A percentile compares a stretch with the other conserved stretches of the same genome.
Conservation (phyloP, 495 filamentous ascomycete species). For the Penicillium coffeae region DNA sequence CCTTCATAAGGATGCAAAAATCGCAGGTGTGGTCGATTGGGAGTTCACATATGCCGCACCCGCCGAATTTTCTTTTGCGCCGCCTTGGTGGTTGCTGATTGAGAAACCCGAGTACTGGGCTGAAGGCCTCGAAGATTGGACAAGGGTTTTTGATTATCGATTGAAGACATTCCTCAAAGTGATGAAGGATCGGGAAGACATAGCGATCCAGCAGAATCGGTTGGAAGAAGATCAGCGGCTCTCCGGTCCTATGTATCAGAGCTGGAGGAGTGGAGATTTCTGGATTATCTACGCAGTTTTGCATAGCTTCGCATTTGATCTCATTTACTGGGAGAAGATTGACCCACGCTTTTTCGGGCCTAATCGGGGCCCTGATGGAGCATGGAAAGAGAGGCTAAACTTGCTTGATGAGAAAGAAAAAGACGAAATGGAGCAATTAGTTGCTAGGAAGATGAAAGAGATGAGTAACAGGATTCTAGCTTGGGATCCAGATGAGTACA, state of each 20-base stretch:
- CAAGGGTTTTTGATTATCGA: conserved; percentile 9
- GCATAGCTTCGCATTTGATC: conserved; percentile 6
- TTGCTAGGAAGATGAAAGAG: conserved; percentile 1
- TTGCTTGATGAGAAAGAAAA: conserved; percentile 11
- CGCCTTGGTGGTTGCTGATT: conserved; percentile 4
- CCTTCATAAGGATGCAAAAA: conserved; percentile 8
- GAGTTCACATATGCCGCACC: conserved; percentile 1
- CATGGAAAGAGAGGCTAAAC: conserved; percentile 15
- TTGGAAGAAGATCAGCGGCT: conserved; percentile 5
- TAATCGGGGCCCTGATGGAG: not conserved
- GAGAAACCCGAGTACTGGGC: conserved; percentile 1
- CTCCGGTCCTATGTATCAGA: conserved; percentile 12
- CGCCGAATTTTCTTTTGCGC: conserved; percentile 1
- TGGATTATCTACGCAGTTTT: conserved; percentile 14
- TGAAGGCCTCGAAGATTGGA: conserved; percentile 21
- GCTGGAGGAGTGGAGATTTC: conserved; percentile 16
- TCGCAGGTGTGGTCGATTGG: conserved; percentile 4
- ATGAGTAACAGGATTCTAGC: not conserved
- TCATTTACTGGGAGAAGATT: conserved; percentile 16
- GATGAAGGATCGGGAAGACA: conserved; percentile 1
- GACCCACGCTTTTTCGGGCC: conserved; percentile 14
- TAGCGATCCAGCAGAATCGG: not conserved
- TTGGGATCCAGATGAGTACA: conserved; percentile 4
- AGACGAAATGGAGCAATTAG: not conserved
- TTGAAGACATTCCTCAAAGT: conserved; percentile 13